A percentile compares a stretch with the other conserved stretches of the same genome.
Evolutionary conservation across 768 basidiomycete genomes (phyloP).

Genomic region (Phanerochaete carnosa): DNA sequence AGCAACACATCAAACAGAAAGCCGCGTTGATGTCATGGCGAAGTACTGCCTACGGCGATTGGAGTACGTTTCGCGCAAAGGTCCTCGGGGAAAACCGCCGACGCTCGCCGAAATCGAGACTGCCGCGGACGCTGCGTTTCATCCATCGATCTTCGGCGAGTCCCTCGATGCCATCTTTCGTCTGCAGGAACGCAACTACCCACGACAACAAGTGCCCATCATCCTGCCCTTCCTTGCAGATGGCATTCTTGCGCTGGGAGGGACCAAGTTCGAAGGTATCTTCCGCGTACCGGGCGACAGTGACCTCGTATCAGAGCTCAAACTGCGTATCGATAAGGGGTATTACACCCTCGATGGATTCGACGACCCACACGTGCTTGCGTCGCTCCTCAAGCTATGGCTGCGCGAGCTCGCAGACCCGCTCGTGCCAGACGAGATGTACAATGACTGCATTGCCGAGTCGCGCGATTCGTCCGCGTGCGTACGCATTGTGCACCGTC

Average conservation of each 20-base stretch:
- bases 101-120: slow-evolving; percentile 86
- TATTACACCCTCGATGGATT: slow-evolving; percentile 88
- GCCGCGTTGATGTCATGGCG: slow-evolving; percentile 85
- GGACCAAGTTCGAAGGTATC: slow-evolving; percentile 83
- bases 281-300: slow-evolving; percentile 91
- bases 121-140: slow-evolving; percentile 91
- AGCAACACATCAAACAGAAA: slow-evolving; percentile 56
- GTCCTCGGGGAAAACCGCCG: slow-evolving; percentile 83
- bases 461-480: slow-evolving; percentile 67
- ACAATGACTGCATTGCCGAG: slow-evolving; percentile 81
- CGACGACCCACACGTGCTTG: slow-evolving; percentile 87
- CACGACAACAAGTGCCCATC: slow-evolving; percentile 81
- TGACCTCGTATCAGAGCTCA: slow-evolving; percentile 85
- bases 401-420: slow-evolving; percentile 89
- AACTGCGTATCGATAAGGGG: slow-evolving; percentile 85
- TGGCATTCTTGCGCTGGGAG: slow-evolving; percentile 86
- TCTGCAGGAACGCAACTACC: slow-evolving; percentile 84
- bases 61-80: slow-evolving; percentile 71
- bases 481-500: slow-evolving; percentile 66
- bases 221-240: slow-evolving; percentile 93
- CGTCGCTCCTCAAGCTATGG: slow-evolving; percentile 91
- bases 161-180: slow-evolving; percentile 80
- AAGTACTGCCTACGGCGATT: slow-evolving; percentile 86
- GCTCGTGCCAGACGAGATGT: slow-evolving; percentile 87
- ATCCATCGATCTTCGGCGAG: slow-evolving; percentile 92